Conservation (phyloP, 2,329 filamentous ascomycete genomes). For the Dactylellina haptotyla region DNA sequence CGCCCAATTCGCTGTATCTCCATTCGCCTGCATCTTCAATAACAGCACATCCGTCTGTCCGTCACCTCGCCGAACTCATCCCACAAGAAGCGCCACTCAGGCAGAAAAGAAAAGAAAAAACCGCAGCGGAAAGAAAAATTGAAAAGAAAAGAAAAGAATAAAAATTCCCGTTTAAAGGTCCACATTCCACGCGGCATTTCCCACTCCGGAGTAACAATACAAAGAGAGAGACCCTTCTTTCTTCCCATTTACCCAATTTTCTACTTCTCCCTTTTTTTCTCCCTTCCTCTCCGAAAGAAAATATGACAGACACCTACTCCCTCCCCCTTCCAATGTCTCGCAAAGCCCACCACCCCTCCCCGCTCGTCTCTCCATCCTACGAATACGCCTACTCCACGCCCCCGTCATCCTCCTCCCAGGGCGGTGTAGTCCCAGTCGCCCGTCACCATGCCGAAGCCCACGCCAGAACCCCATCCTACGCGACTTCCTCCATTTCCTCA, state of each 20-base stretch:
- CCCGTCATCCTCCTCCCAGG: constrained; percentile 43
- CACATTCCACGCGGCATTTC: not conserved
- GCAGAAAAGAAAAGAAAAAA: too few species aligned
- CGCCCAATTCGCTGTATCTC: not conserved
- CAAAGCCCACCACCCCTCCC: constrained; percentile 42
- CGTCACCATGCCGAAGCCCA: constrained; percentile 1
- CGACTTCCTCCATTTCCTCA: constrained; percentile 55
- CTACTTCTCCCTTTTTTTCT: not conserved
- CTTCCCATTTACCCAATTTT: not conserved
- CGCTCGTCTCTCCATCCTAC: constrained; percentile 50
- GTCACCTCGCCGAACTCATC: too few species aligned
- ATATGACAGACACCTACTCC: constrained; percentile 54
- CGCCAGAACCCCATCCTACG: constrained; percentile 43
- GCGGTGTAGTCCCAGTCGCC: constrained; percentile 38
- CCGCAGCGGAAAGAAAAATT: not conserved
- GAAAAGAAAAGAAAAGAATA: not conserved
- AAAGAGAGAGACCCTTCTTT: not conserved
- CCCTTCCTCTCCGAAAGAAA: not conserved
- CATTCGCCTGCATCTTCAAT: not conserved
- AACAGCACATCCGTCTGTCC: constrained; percentile 21
- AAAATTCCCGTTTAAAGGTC: not conserved
- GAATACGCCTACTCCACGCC: constrained; percentile 52
- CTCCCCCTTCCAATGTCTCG: constrained; percentile 54
- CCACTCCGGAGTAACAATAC: not conserved
- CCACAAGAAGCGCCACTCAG: too few species aligned